Base-by-base conservation (phyloP, 306 rosid genomes). In the Prunus mume region DNA sequence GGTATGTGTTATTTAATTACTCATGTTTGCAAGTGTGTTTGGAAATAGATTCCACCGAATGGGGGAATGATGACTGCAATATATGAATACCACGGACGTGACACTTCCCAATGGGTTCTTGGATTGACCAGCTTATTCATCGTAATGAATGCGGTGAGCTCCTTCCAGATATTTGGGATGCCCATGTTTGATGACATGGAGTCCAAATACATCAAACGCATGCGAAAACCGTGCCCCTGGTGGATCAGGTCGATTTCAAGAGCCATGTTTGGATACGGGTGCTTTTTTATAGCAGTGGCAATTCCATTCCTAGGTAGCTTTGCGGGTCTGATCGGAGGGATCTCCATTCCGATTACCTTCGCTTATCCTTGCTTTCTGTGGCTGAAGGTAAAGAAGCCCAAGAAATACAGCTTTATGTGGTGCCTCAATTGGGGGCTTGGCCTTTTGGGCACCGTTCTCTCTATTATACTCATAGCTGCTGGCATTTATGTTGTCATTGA, bases 81-180 rank as follows among this genome's bases (percentile, higher is more conserved):
- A 13, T 87, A 80, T 13, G 17, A 34, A 55, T 87, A 45, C 72
- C 90, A 79, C 27, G 60, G 67, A 20, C 83, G 65, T 3, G 88
- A 84, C 83, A 80, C 77, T 1, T 74, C 86, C 0, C 69, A 43
- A 12, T 71, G 68, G 2, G 75, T 87, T 41, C 64, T 84, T 5
- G 86, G 76, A 30, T 20, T 87, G 19, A 80, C 86, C 2, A 77
- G 77, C 72, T 74, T 80, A 1, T 72, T 84, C 13, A 71, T 87
- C 28, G 34, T 84, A 64, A 57, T 84, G 20, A 87, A 72, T 38
- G 79, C 82, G 0, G 47, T 84, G 0, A 70, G 85, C 78, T 71
- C 85, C 0, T 86, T 86, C 67, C 90, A 86, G 57, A 86, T 86
- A 57, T 86, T 83, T 20, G 85, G 81, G 38, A 87, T 84, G 88